Conservation (phyloP, 176 grass and related monocot species). For the Alloteropsis semialata region DNA sequence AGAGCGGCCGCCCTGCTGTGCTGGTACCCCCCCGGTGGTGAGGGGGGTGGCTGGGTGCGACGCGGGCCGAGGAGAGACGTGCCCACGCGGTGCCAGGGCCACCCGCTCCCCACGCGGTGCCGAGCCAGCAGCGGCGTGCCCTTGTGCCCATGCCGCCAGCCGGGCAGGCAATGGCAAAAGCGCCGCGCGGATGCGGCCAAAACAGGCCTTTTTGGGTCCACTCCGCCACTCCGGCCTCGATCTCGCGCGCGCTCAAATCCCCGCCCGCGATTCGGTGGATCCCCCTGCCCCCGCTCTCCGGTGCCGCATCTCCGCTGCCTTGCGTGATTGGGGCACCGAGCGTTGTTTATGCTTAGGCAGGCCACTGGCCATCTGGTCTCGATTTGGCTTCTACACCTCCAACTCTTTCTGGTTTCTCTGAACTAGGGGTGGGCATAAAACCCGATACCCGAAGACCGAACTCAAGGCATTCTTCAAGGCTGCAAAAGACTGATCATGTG, state of each 20-base stretch:
- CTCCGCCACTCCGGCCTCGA: background rate
- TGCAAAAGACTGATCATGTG: too few relatives aligned
- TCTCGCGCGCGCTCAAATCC: background rate
- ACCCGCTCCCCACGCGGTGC: background rate
- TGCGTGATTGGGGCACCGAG: conserved; percentile 16
- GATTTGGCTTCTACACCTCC: background rate
- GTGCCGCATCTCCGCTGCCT: background rate
- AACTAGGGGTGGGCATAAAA: too few relatives aligned
- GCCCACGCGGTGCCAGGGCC: background rate
- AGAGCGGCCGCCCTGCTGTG: background rate
- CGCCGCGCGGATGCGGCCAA: conserved; percentile 23
- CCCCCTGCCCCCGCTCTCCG: background rate
- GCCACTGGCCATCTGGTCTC: background rate
- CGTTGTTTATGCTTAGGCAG: background rate
- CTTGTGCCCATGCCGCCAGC: conserved; percentile 3
- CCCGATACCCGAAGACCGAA: too few relatives aligned
- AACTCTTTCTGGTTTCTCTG: background rate
- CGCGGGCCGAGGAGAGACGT: background rate
- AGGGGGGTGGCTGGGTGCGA: background rate
- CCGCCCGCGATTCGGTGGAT: conserved; percentile 7
- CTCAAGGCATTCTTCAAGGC: too few relatives aligned
- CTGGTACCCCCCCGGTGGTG: too few relatives aligned
- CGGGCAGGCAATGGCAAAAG: conserved; percentile 14
- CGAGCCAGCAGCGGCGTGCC: background rate
- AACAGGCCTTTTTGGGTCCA: conserved; percentile 21